These are phyloP conservation scores for Rosa chinensis DNA, from an alignment of 306 rosid genomes.

Conservation along the genomic window DNA sequence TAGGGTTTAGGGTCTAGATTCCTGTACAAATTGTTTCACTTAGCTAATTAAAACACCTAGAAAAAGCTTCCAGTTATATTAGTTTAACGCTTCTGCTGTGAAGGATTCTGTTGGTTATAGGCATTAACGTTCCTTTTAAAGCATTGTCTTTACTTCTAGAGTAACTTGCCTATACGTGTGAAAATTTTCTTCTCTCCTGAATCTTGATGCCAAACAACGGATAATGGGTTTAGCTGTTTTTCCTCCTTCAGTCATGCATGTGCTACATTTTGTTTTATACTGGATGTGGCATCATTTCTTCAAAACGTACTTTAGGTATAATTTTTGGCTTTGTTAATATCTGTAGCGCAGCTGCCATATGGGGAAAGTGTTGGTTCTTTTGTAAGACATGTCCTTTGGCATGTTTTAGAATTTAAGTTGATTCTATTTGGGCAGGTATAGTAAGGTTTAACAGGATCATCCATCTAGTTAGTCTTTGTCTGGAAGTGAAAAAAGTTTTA, in stretches of 20 bases:
- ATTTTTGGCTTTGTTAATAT: background rate
- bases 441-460: background rate
- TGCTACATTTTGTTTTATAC: background rate
- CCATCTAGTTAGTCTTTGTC: background rate
- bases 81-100: background rate
- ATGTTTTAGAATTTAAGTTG: background rate
- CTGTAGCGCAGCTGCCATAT: background rate
- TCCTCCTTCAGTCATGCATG: background rate
- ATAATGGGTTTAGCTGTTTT: background rate
- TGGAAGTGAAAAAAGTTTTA: background rate
- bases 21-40: background rate
- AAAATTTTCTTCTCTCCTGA: background rate
- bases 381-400: background rate
- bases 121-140: background rate
- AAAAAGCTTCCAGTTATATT: background rate
- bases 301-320: background rate
- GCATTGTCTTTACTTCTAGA: background rate
- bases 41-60: background rate
- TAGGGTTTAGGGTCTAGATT: background rate
- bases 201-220: background rate
- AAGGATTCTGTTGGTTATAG: background rate
- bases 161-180: background rate
- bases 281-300: background rate
- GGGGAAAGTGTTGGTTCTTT: too few relatives aligned
- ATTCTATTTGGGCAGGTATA: background rate